Percentiles rank a stretch among this genome's conserved stretches.
Conservation (phyloP, 805 yeast genomes). For the Candida chauliodis region DNA sequence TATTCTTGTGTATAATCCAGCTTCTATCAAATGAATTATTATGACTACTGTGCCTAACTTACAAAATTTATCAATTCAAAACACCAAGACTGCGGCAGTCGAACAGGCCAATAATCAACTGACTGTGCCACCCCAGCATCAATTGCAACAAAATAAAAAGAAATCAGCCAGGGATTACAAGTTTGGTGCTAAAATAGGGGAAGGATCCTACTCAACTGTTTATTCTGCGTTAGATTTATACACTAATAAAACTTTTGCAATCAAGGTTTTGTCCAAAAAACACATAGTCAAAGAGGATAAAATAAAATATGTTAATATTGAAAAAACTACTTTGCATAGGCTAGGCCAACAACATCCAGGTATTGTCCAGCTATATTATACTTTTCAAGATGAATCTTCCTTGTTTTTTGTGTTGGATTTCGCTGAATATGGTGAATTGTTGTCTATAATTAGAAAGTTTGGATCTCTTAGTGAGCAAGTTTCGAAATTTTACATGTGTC, state of each 20-base stretch:
- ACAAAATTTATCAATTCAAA: constrained; percentile 5
- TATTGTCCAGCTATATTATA: constrained; percentile 83
- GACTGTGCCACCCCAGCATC: not conserved
- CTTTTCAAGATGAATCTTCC: constrained; percentile 88
- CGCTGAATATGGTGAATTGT: constrained; percentile 92
- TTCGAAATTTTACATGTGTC: constrained; percentile 76
- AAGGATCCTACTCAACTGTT: constrained; percentile 94
- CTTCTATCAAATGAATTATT: not conserved
- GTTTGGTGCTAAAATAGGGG: constrained; percentile 86
- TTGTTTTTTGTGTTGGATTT: constrained; percentile 89
- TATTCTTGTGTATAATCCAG: too few species aligned
- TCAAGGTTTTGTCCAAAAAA: constrained; percentile 84
- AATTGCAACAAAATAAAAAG: constrained; percentile 6
- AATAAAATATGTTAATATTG: constrained; percentile 93
- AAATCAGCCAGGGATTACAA: constrained; percentile 78
- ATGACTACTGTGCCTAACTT: constrained; percentile 7
- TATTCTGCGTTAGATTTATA: constrained; percentile 78
- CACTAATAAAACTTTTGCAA: constrained; percentile 76
- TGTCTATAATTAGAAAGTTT: constrained; percentile 69
- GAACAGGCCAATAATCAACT: not conserved
- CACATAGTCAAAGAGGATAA: constrained; percentile 94
- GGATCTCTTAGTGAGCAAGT: constrained; percentile 77
- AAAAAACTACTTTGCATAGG: constrained; percentile 82
- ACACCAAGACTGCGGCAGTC: not conserved
- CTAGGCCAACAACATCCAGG: constrained; percentile 91